A percentile compares a stretch with the other conserved stretches of the same genome.
phyloP scores from a whole-genome alignment of 2,329 filamentous ascomycete genomes.

The Fusarium euwallaceae region DNA sequence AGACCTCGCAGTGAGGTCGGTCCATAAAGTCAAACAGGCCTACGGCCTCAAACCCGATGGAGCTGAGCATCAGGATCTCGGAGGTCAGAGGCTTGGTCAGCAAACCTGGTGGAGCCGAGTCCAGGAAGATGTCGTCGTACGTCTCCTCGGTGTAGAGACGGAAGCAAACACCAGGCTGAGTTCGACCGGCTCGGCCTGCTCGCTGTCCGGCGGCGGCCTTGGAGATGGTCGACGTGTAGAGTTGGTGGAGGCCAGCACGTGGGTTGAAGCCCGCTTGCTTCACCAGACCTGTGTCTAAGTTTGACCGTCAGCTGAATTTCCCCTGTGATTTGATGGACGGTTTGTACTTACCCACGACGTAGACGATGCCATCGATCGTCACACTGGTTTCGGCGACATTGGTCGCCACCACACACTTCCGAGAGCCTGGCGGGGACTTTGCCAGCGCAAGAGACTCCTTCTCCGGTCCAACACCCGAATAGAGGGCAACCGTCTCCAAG shows the following conservation, averaged over 20 bases:
- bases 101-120: constrained; percentile 94
- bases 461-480: constrained; percentile 74
- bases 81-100: constrained; percentile 91
- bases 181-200: constrained; percentile 91
- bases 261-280: constrained; percentile 78
- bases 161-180: constrained; percentile 94
- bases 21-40: constrained; percentile 99
- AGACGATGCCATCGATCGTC: constrained; percentile 87
- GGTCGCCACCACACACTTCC: constrained; percentile 93
- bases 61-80: constrained; percentile 96
- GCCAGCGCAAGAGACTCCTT: neutral
- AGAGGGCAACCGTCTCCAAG: constrained; percentile 90
- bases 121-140: constrained; percentile 95
- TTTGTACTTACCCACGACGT: constrained; percentile 76
- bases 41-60: constrained; percentile 92
- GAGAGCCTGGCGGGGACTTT: constrained; percentile 48
- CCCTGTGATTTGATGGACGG: neutral
- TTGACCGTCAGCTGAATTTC: constrained; percentile 47
- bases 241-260: constrained; percentile 94
- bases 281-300: neutral
- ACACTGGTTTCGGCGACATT: constrained; percentile 98
- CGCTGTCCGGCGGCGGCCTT: constrained; percentile 96
- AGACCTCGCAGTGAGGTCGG: constrained; percentile 92
- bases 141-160: constrained; percentile 90
- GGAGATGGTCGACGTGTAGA: constrained; percentile 94